phyloP scores from a whole-genome alignment of 2,329 filamentous ascomycete species.

The Bipolaris bicolor region DNA sequence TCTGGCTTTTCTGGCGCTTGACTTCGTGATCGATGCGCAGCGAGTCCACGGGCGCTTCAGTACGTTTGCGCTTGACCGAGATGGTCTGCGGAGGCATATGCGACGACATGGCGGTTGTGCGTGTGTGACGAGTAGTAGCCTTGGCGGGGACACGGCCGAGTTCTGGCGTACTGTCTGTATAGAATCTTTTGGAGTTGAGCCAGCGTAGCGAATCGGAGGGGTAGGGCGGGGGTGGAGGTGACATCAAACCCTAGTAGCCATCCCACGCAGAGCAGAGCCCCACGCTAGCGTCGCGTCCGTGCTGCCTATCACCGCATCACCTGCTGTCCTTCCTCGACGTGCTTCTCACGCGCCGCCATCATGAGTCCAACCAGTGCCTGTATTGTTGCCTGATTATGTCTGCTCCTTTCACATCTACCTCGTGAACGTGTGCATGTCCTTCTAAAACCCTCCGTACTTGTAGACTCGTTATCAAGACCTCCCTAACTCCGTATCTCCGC shows the following conservation, averaged over 20 bases:
- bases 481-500: conserved; percentile 9
- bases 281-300: conserved; percentile 7
- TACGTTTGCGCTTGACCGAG: conserved; percentile 61
- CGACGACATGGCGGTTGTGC: background rate
- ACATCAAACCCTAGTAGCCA: conserved; percentile 16
- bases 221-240: conserved; percentile 18
- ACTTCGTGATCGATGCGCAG: conserved; percentile 43
- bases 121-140: background rate
- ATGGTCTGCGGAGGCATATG: conserved; percentile 34
- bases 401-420: conserved; percentile 17
- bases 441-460: conserved; percentile 17
- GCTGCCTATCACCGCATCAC: conserved; percentile 17
- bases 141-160: too few species aligned
- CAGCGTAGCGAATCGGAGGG: conserved; percentile 20
- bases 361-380: conserved; percentile 17
- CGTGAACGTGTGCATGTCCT: conserved; percentile 2
- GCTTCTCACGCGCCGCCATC: conserved; percentile 25
- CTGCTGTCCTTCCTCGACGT: conserved; percentile 8
- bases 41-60: conserved; percentile 63
- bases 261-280: conserved; percentile 11
- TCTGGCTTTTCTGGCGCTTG: conserved; percentile 31
- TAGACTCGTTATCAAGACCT: conserved; percentile 5
- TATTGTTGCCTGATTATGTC: conserved; percentile 27
- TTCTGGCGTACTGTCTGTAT: background rate
- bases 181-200: conserved; percentile 2